Conservation (phyloP, 2,329 filamentous ascomycete genomes). For the Verticillium tricorpus region DNA sequence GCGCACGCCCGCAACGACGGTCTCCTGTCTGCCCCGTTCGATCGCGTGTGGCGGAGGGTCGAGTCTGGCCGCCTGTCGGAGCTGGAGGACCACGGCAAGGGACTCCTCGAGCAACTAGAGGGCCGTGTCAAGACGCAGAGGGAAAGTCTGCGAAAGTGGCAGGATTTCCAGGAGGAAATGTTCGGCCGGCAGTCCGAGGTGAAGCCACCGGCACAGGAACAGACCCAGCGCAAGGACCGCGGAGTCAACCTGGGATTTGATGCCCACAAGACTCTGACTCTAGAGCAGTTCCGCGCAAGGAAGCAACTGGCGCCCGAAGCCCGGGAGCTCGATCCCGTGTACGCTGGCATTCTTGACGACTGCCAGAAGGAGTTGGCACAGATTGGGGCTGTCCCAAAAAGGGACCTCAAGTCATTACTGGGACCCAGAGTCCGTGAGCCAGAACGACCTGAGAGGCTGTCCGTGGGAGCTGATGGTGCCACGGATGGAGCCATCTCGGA, state of each 20-base stretch:
- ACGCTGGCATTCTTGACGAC: slow-evolving; percentile 35
- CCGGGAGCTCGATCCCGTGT: slow-evolving; percentile 31
- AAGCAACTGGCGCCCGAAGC: slow-evolving; percentile 17
- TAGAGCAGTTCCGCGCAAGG: slow-evolving; percentile 27
- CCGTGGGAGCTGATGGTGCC: slow-evolving; percentile 6
- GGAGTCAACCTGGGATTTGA: slow-evolving; percentile 52
- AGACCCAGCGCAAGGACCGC: slow-evolving; percentile 16
- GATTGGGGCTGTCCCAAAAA: slow-evolving; percentile 16
- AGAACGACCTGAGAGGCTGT: slow-evolving; percentile 8
- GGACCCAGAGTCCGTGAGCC: slow-evolving; percentile 7
- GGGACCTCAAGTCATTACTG: slow-evolving; percentile 17
- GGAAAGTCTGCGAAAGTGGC: slow-evolving; percentile 68
- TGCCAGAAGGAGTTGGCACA: slow-evolving; percentile 36
- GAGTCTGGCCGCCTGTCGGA: slow-evolving; percentile 54
- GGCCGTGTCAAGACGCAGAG: slow-evolving; percentile 61
- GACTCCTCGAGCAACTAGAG: slow-evolving; percentile 68
- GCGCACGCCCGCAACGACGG: slow-evolving; percentile 50
- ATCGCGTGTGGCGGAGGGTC: slow-evolving; percentile 66
- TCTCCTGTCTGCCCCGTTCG: slow-evolving; percentile 63
- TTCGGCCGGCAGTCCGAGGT: slow-evolving; percentile 28
- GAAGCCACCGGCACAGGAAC: slow-evolving; percentile 6
- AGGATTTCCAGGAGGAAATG: slow-evolving; percentile 54
- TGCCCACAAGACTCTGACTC: slow-evolving; percentile 43
- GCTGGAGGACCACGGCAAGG: slow-evolving; percentile 44
- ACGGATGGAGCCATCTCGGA: slow-evolving; percentile 38